phyloP scores from a whole-genome alignment of 768 basidiomycete species.

The Podaxis carcinomalis region DNA sequence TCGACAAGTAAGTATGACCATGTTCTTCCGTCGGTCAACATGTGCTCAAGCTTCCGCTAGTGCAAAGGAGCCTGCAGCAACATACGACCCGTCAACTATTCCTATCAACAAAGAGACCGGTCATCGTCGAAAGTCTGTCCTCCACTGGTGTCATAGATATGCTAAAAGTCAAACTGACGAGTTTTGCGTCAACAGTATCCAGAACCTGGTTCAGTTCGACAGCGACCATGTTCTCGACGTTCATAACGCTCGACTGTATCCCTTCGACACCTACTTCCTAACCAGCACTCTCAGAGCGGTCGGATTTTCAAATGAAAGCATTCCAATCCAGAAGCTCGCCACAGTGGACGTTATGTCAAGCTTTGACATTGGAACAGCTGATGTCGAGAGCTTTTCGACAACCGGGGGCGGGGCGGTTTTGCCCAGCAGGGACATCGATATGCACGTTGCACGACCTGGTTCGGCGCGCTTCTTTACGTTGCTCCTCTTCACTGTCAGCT shows the following conservation, averaged over 20 bases:
- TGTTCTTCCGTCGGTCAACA: neutral
- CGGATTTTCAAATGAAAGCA: conserved; percentile 26
- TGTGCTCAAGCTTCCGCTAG: conserved; percentile 18
- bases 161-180: neutral
- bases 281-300: conserved; percentile 43
- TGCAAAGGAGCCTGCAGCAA: conserved; percentile 28
- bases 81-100: conserved; percentile 43
- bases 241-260: conserved; percentile 48
- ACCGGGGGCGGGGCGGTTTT: conserved; percentile 8
- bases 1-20: conserved; percentile 38
- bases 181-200: conserved; percentile 33
- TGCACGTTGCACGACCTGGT: conserved; percentile 40
- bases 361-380: conserved; percentile 38
- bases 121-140: conserved; percentile 36
- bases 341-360: conserved; percentile 43
- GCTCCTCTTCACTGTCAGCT: conserved; percentile 42
- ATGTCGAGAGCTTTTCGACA: conserved; percentile 29
- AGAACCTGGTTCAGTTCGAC: conserved; percentile 53
- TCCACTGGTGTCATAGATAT: neutral
- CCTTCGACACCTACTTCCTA: conserved; percentile 52
- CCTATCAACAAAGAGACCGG: conserved; percentile 38
- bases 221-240: conserved; percentile 54
- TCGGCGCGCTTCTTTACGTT: conserved; percentile 41
- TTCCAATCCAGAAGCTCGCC: conserved; percentile 39
- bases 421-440: conserved; percentile 39